Conservation (phyloP, 768 basidiomycete genomes). For the Hortiboletus flavorubellus region DNA sequence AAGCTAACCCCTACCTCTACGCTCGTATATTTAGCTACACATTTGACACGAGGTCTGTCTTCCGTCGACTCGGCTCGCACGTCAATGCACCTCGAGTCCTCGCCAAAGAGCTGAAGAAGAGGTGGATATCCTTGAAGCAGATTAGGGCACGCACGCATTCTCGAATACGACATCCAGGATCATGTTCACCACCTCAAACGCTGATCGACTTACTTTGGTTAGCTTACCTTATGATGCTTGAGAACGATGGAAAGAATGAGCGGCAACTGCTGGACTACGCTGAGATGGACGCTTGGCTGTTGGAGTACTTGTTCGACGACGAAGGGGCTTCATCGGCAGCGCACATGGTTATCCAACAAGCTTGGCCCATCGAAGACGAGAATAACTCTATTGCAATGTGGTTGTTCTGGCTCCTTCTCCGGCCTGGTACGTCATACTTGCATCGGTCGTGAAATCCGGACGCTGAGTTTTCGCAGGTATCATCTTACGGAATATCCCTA, state of each 20-base stretch:
- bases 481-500: slow-evolving; percentile 38
- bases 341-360: slow-evolving; percentile 37
- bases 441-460: not conserved
- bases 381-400: slow-evolving; percentile 66
- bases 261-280: slow-evolving; percentile 69
- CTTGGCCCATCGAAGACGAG: slow-evolving; percentile 57
- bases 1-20: slow-evolving; percentile 65
- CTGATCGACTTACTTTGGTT: slow-evolving; percentile 53
- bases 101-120: slow-evolving; percentile 60
- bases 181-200: slow-evolving; percentile 20
- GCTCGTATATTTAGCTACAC: slow-evolving; percentile 63
- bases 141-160: slow-evolving; percentile 42
- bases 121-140: slow-evolving; percentile 55
- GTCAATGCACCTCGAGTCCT: slow-evolving; percentile 42
- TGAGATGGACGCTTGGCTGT: slow-evolving; percentile 58
- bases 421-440: slow-evolving; percentile 45
- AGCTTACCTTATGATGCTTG: slow-evolving; percentile 75
- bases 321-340: slow-evolving; percentile 53
- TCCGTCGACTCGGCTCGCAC: slow-evolving; percentile 46
- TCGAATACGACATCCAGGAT: slow-evolving; percentile 16
- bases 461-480: slow-evolving; percentile 39
- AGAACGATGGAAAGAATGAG: slow-evolving; percentile 75
- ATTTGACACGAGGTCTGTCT: slow-evolving; percentile 57
- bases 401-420: slow-evolving; percentile 73
- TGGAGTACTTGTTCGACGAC: slow-evolving; percentile 62